A percentile compares a stretch with the other conserved stretches of the same genome.
Evolutionary conservation across 345 rosid species (phyloP).

Genomic region (Clausena lansium): DNA sequence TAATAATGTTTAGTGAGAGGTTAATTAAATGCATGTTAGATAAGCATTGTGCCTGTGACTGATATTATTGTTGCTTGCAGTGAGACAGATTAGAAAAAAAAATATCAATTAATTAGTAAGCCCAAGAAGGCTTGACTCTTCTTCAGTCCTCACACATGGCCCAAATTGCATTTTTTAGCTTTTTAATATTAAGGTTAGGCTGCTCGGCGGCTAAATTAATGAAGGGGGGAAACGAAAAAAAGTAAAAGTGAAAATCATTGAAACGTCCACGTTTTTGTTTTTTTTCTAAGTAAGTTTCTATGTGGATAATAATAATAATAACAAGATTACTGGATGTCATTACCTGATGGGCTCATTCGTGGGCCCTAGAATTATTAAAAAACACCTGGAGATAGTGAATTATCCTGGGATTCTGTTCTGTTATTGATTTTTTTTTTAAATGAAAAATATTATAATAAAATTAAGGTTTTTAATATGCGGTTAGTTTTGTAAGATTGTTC

Average conservation of each 20-base stretch:
- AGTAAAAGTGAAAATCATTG: conserved; percentile 3
- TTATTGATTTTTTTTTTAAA: background rate
- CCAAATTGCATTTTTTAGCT: conserved; percentile 8
- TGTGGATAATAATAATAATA: background rate
- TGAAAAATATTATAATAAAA: too few relatives aligned
- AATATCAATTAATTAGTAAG: conserved; percentile 9
- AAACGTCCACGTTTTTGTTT: conserved; percentile 8
- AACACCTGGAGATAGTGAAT: conserved; percentile 3
- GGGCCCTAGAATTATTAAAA: conserved; percentile 5
- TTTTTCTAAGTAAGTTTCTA: background rate
- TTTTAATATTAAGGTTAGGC: background rate
- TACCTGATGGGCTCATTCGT: background rate
- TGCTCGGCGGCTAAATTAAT: background rate
- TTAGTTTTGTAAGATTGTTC: too few relatives aligned
- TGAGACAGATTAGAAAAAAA: conserved; percentile 28
- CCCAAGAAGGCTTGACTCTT: conserved; percentile 13
- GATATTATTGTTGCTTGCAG: conserved; percentile 27
- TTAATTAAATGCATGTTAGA: background rate
- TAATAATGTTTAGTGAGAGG: background rate
- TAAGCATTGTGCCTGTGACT: background rate
- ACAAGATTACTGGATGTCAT: background rate
- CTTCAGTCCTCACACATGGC: conserved; percentile 22
- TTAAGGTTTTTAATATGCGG: too few relatives aligned
- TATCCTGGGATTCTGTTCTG: too few relatives aligned
- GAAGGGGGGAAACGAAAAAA: background rate